phyloP scores from a whole-genome alignment of 768 basidiomycete genomes.

The Tylopilus felleus region DNA sequence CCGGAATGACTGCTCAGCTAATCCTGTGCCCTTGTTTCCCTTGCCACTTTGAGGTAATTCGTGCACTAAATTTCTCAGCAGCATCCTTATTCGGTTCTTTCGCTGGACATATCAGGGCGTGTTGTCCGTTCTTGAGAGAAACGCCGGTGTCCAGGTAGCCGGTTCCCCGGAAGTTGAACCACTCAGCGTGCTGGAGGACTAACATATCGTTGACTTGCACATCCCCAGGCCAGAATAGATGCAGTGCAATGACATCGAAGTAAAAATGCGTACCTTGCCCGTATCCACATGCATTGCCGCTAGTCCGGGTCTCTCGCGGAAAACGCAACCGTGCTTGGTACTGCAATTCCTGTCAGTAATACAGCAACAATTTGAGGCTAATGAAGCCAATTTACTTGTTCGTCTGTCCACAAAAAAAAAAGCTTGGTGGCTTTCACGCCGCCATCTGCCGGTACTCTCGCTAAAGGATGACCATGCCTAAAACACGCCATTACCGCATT shows the following conservation, averaged over 20 bases:
- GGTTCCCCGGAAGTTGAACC: constrained; percentile 12
- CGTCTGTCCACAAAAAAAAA: neutral
- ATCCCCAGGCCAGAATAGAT: constrained; percentile 8
- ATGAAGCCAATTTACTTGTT: neutral
- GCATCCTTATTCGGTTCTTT: neutral
- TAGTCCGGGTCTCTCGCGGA: neutral
- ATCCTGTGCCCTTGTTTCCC: constrained; percentile 24
- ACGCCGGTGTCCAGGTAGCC: constrained; percentile 21
- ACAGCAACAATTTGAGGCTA: neutral
- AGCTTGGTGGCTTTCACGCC: constrained; percentile 1
- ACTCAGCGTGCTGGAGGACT: constrained; percentile 1
- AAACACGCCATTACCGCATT: constrained; percentile 21
- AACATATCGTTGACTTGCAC: constrained; percentile 5
- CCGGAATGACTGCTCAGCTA: constrained; percentile 16
- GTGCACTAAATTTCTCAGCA: neutral
- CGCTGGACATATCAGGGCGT: constrained; percentile 1
- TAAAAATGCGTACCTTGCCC: constrained; percentile 16
- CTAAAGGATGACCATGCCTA: constrained; percentile 10
- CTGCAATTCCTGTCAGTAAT: constrained; percentile 7
- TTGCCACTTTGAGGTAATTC: constrained; percentile 7
- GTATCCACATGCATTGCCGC: constrained; percentile 19
- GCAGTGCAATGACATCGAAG: constrained; percentile 22
- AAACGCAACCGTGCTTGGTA: constrained; percentile 2
- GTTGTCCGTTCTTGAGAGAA: neutral
- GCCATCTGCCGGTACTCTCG: constrained; percentile 12